phyloP scores from a whole-genome alignment of 441 rosid genomes.

The Pelargonium citronellum region DNA sequence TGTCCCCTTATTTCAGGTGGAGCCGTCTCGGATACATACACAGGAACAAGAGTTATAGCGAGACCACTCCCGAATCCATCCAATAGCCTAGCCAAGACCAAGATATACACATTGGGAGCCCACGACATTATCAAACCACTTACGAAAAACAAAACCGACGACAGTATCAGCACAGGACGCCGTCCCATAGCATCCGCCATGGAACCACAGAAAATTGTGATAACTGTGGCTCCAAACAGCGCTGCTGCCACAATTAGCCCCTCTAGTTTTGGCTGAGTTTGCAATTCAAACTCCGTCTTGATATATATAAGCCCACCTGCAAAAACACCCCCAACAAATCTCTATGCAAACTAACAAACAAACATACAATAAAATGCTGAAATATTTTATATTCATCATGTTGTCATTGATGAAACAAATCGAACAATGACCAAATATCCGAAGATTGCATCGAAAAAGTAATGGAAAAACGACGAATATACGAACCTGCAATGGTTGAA shows the following conservation, averaged over 20 bases:
- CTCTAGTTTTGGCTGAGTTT: slow-evolving; percentile 45
- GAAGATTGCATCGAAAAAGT: too few relatives aligned
- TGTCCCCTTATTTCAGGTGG: slow-evolving; percentile 58
- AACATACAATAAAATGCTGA: too few relatives aligned
- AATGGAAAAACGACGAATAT: not conserved
- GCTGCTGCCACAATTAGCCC: slow-evolving; percentile 58
- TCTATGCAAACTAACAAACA: not conserved
- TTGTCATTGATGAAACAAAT: too few relatives aligned
- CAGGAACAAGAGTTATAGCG: slow-evolving; percentile 43
- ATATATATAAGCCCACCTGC: slow-evolving; percentile 42
- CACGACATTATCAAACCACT: slow-evolving; percentile 49
- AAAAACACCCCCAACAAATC: not conserved
- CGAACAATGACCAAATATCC: too few relatives aligned
- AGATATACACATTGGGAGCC: slow-evolving; percentile 50
- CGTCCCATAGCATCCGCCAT: slow-evolving; percentile 53
- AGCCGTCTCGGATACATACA: slow-evolving; percentile 57
- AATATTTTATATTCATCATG: too few relatives aligned
- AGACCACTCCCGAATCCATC: slow-evolving; percentile 54
- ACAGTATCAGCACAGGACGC: slow-evolving; percentile 49
- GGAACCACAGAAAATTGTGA: slow-evolving; percentile 49
- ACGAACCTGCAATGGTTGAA: slow-evolving; percentile 28
- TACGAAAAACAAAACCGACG: slow-evolving; percentile 42
- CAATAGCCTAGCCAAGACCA: slow-evolving; percentile 48
- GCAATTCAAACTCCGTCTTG: slow-evolving; percentile 41
- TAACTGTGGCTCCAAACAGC: slow-evolving; percentile 48